Evolutionary conservation across 345 rosid genomes (phyloP).

Genomic region (Cardamine resedifolia): DNA sequence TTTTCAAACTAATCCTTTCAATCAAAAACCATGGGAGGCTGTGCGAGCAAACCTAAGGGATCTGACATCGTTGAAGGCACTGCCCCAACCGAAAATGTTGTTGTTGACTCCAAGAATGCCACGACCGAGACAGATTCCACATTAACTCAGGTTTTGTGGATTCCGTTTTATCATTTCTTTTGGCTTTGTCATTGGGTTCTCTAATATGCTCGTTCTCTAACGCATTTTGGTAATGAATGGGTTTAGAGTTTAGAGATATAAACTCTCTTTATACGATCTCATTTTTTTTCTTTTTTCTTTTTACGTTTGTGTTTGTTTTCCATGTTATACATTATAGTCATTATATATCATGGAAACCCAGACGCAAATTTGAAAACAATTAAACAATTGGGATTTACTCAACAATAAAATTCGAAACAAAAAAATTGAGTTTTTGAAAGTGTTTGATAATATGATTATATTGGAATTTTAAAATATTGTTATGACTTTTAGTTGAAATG

Average conservation of each 20-base stretch:
- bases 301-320: background rate
- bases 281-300: background rate
- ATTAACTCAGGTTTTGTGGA: conserved; percentile 23
- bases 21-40: conserved; percentile 33
- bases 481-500: background rate
- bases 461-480: background rate
- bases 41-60: conserved; percentile 41
- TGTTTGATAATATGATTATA: background rate
- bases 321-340: background rate
- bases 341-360: background rate
- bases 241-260: background rate
- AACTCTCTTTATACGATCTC: background rate
- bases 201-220: background rate
- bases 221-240: background rate
- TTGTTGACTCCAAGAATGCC: conserved; percentile 27
- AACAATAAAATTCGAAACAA: background rate
- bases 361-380: background rate
- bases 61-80: conserved; percentile 32
- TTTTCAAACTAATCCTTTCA: background rate
- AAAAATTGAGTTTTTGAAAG: background rate
- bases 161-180: conserved; percentile 9
- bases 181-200: background rate
- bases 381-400: background rate
- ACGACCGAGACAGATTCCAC: conserved; percentile 23
- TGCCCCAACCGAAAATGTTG: conserved; percentile 24